Base-by-base conservation (phyloP, 2,329 filamentous ascomycete genomes). In the Stagonosporopsis chrysanthemi region DNA sequence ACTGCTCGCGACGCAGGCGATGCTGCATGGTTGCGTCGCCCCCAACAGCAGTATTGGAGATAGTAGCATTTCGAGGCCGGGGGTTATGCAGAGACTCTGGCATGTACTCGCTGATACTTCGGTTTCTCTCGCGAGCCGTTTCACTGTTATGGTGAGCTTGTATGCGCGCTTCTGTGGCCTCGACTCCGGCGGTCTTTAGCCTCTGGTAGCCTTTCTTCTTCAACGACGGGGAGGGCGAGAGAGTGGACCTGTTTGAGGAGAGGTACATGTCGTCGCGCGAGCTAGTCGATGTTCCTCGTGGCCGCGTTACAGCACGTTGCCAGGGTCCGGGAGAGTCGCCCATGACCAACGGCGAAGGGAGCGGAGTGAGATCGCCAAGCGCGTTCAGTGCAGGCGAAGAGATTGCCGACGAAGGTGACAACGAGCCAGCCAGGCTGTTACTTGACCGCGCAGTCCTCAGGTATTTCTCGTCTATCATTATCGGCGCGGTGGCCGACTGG, bases 91-190 rank as follows among this genome's bases (percentile, higher is more conserved):
- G 80, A 5, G 85, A 80, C 51, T 95, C 90, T 2, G 92, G 92
- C 0, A 87, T 83, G 75, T 96, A 97, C 63, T 97, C 93, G 79
- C 92, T 97, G 24, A 95, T 80, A 75, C 93, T 97, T 67, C 93
- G 85, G 74, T 95, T 92, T 57, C 90, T 85, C 12, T 81, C 80
- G 74, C 91, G 90, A 17, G 62, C 66, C 26, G 62, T 62, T 36
- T 75, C 73, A 55, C 68, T 72, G 57, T 70, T 71, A 49, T 71
- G 68, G 39, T 74, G 67, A 11, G 66, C 59, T 38, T 68, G 64
- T 38, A 72, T 62, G 53, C 65, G 69, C 11, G 72, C 74, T 14
- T 72, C 69, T 3, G 69, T 68, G 3, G 70, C 73, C 63, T 81
- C 80, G 26, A 78, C 69, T 12, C 75, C 75, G 7, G 75, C 70